phyloP scores from a whole-genome alignment of 2,329 filamentous ascomycete species.

The Aspergillus fructus region DNA sequence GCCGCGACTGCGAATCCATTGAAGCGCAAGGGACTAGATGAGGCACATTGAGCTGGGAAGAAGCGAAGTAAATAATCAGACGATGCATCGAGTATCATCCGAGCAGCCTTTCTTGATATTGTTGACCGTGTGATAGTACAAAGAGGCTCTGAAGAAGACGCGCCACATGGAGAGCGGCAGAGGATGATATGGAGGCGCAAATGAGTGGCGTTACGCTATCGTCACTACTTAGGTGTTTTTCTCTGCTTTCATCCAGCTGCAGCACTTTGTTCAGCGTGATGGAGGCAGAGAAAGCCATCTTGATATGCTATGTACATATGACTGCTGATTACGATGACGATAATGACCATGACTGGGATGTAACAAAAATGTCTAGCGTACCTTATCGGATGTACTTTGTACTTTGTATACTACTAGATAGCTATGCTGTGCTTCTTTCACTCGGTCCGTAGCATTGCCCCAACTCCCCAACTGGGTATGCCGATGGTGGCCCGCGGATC shows the following conservation, averaged over 20 bases:
- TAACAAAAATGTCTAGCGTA: background rate
- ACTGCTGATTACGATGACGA: conserved; percentile 5
- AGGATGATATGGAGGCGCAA: background rate
- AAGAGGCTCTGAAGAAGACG: background rate
- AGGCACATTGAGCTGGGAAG: background rate
- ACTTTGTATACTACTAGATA: background rate
- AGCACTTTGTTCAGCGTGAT: background rate
- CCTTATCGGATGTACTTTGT: background rate
- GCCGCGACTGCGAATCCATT: conserved; percentile 28
- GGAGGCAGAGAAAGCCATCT: background rate
- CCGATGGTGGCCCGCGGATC: conserved; percentile 19
- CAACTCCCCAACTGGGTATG: background rate
- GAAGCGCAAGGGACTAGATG: conserved; percentile 34
- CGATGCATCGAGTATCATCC: background rate
- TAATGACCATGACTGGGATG: conserved; percentile 9
- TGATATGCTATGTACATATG: conserved; percentile 14
- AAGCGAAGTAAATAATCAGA: background rate
- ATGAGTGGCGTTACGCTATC: background rate
- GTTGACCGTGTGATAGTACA: background rate
- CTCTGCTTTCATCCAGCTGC: background rate
- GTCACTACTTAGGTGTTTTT: background rate
- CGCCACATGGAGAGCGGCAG: background rate
- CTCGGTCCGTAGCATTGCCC: too few species aligned
- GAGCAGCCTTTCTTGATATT: background rate
- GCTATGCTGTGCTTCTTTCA: background rate